Conservation (phyloP, 768 basidiomycete genomes). For the Lactifluus subvellereus region DNA sequence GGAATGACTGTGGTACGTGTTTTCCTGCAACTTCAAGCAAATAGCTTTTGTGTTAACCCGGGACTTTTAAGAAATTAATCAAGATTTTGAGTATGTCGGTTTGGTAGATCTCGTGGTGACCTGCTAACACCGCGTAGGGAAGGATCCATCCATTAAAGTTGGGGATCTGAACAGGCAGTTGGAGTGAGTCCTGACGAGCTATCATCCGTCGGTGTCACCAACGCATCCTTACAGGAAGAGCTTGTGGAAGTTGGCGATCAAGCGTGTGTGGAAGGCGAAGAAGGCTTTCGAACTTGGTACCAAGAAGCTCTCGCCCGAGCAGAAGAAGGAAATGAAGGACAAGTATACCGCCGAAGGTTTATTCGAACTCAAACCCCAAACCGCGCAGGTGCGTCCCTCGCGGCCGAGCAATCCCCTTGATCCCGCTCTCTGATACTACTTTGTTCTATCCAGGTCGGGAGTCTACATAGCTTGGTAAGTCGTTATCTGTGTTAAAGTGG, state of each 20-base stretch:
- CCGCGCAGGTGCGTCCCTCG: background rate
- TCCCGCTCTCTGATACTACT: background rate
- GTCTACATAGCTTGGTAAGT: constrained; percentile 1
- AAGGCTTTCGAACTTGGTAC: background rate
- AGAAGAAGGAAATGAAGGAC: background rate
- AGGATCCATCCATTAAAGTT: constrained; percentile 1
- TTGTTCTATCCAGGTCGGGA: background rate
- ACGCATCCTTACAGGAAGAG: background rate
- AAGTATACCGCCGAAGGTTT: background rate
- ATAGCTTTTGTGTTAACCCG: background rate
- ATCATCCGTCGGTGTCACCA: background rate
- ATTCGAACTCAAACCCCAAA: constrained; percentile 1
- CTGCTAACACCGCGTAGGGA: background rate
- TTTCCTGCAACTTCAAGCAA: background rate
- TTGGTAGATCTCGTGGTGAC: background rate
- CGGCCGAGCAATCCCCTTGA: background rate
- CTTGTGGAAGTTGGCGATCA: constrained; percentile 3
- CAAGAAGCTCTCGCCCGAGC: background rate
- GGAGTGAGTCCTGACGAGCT: background rate
- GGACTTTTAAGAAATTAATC: background rate
- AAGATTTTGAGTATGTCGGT: constrained; percentile 3
- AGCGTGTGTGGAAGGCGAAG: constrained; percentile 2
- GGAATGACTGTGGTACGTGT: constrained; percentile 17
- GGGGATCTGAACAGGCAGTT: constrained; percentile 1
- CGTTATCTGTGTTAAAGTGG: no score